Conservation (phyloP, 1,139 yeast species). For the Taphrina sp. region DNA sequence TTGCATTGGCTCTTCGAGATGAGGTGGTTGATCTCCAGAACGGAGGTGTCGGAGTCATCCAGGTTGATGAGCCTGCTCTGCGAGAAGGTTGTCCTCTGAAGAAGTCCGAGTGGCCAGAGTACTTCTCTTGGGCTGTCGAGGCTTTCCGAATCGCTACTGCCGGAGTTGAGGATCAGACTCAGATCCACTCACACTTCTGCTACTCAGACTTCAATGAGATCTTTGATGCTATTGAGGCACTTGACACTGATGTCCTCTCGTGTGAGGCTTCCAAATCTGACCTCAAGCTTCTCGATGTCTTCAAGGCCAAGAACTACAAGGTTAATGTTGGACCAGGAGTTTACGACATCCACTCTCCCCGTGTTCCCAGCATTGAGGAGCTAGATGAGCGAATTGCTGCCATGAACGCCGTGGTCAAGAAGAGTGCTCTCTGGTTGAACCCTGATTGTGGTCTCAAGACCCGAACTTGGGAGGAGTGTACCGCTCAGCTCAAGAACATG, state of each 20-base stretch:
- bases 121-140: slow-evolving; percentile 98
- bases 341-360: slow-evolving; percentile 98
- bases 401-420: slow-evolving; percentile 94
- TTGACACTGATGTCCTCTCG: slow-evolving; percentile 98
- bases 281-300: slow-evolving; percentile 95
- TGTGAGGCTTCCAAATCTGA: slow-evolving; percentile 99
- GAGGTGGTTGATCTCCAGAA: slow-evolving; percentile 97
- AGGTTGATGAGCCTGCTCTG: slow-evolving; percentile 99
- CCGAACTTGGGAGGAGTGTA: slow-evolving; percentile 91
- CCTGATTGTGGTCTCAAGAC: slow-evolving; percentile 97
- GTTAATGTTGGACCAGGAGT: slow-evolving; percentile 99
- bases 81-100: slow-evolving; percentile 99
- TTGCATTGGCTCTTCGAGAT: slow-evolving; percentile 96
- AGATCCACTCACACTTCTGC: slow-evolving; percentile 99
- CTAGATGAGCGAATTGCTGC: slow-evolving; percentile 89
- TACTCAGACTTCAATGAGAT: slow-evolving; percentile 98
- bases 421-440: slow-evolving; percentile 98
- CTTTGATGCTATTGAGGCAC: slow-evolving; percentile 60
- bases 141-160: slow-evolving; percentile 99
- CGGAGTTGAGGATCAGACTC: slow-evolving; percentile 92
- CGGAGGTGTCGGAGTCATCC: slow-evolving; percentile 96
- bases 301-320: slow-evolving; percentile 78
- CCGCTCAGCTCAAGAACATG: slow-evolving; percentile 83
- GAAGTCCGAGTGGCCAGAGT: slow-evolving; percentile 90
- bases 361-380: slow-evolving; percentile 97